A percentile compares a stretch with the other conserved stretches of the same genome.
phyloP scores from a whole-genome alignment of 2,329 filamentous ascomycete species.

The Colletotrichum higginsianum region DNA sequence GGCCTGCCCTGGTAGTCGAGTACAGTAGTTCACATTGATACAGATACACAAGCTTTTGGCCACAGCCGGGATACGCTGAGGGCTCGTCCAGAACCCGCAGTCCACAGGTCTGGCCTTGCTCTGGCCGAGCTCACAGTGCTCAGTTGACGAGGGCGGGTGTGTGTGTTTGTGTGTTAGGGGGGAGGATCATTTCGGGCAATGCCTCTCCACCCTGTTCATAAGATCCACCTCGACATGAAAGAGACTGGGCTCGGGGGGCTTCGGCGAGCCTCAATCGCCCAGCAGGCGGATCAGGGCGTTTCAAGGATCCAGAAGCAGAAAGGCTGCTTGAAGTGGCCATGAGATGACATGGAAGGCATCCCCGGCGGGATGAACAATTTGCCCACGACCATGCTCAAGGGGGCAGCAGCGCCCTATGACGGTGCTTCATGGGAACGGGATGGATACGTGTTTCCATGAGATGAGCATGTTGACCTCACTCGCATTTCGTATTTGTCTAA shows the following conservation, averaged over 20 bases:
- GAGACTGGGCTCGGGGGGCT: constrained; percentile 21
- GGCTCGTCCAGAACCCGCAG: constrained; percentile 3
- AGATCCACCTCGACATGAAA: constrained; percentile 31
- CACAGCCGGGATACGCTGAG: constrained; percentile 12
- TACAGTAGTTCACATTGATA: constrained; percentile 9
- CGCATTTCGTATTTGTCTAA: constrained; percentile 33
- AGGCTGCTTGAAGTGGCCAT: constrained; percentile 10
- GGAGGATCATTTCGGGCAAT: constrained; percentile 34
- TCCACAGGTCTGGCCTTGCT: constrained; percentile 8
- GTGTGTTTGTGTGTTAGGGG: no score
- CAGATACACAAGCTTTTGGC: constrained; percentile 29
- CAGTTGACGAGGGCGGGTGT: neutral
- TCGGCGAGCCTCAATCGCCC: constrained; percentile 27
- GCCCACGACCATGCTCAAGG: constrained; percentile 6
- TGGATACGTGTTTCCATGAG: neutral
- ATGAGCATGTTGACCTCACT: constrained; percentile 8
- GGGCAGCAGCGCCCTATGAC: neutral
- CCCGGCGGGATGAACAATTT: neutral
- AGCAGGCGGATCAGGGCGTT: neutral
- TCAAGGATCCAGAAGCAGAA: constrained; percentile 5
- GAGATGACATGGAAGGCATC: neutral
- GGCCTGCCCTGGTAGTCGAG: neutral
- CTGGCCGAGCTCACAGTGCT: neutral
- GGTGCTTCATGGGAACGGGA: neutral
- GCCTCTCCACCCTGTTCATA: constrained; percentile 26